Base-by-base conservation (phyloP, 768 basidiomycete species). In the Macrolepiota fuliginosa region DNA sequence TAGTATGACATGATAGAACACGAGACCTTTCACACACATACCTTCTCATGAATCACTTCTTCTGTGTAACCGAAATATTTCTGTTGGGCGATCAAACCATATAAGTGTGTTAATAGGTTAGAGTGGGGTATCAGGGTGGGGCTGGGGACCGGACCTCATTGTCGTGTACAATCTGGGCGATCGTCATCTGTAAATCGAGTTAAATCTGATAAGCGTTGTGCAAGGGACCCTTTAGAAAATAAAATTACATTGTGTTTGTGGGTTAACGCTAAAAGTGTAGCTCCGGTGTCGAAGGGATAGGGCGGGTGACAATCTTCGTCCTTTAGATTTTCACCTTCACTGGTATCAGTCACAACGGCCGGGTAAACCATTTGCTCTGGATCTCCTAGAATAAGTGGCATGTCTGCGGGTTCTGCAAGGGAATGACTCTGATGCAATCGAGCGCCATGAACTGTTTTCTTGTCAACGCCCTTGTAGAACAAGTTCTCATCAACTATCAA, bases 401-500 rank as follows among this genome's bases (percentile, higher is more conserved):
- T 61, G 11, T 69, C 65, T 24, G 60, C 58, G 17, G 80, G 77
- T 11, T 81, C 79, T 11, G 77, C 58, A 6, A 78, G 64, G 24
- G 74, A 78, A 66, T 85, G 83, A 12, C 76, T 78, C 65, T 91
- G 90, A 66, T 91, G 85, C 47, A 92, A 76, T 39, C 96, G 83
- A 36, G 94, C 89, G 15, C 85, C 86, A 62, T 94, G 91, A 3
- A 95, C 94, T 10, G 77, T 79, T 56, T 79, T 78, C 74, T 96
- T 94, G 73, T 95, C 86, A 27, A 96, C 91, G 17, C 91, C 87
- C 73, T 93, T 94, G 81, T 97, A 98, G 72, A 92, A 98, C 63
- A 97, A 70, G 70, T 98, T 98, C 76, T 98, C 96, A 66, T 94
- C 94, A 58, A 88, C 92, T 91, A 59, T 1, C 42, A 54, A 59